A percentile compares a stretch with the other conserved stretches of the same genome.
Conservation (phyloP, 495 filamentous ascomycete genomes). For the Durotheca rogersii region DNA sequence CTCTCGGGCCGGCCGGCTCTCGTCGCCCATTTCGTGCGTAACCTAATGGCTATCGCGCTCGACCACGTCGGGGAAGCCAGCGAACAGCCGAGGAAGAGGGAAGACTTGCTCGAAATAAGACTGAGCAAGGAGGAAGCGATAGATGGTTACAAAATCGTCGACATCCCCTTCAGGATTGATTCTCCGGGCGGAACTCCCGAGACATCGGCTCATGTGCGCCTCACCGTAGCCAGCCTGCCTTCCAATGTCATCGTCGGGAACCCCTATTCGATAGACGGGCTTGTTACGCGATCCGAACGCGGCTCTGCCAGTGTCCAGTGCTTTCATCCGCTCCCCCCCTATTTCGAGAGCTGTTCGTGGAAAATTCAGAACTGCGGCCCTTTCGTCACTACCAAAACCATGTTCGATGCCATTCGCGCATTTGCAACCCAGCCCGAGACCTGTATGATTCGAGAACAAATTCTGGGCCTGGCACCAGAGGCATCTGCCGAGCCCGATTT, state of each 20-base stretch:
- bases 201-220: conserved; percentile 43
- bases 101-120: conserved; percentile 36
- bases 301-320: conserved; percentile 45
- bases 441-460: conserved; percentile 37
- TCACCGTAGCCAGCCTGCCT: conserved; percentile 41
- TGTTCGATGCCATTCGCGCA: conserved; percentile 45
- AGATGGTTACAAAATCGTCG: conserved; percentile 34
- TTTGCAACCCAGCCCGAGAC: conserved; percentile 34
- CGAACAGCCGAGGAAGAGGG: conserved; percentile 33
- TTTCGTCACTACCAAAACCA: conserved; percentile 49
- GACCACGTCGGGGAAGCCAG: conserved; percentile 52
- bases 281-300: conserved; percentile 39
- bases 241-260: conserved; percentile 35
- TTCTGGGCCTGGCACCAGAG: conserved; percentile 26
- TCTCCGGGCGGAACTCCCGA: conserved; percentile 34
- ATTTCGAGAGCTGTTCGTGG: conserved; percentile 48
- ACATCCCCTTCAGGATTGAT: conserved; percentile 45
- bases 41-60: conserved; percentile 48
- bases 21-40: conserved; percentile 38
- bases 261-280: conserved; percentile 42
- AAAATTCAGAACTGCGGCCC: conserved; percentile 45
- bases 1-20: conserved; percentile 35
- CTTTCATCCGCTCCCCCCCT: conserved; percentile 45
- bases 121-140: conserved; percentile 13
- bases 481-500: conserved; percentile 1